Evolutionary conservation across 257 asterid genomes (phyloP).

Genomic region (Plantago major): DNA sequence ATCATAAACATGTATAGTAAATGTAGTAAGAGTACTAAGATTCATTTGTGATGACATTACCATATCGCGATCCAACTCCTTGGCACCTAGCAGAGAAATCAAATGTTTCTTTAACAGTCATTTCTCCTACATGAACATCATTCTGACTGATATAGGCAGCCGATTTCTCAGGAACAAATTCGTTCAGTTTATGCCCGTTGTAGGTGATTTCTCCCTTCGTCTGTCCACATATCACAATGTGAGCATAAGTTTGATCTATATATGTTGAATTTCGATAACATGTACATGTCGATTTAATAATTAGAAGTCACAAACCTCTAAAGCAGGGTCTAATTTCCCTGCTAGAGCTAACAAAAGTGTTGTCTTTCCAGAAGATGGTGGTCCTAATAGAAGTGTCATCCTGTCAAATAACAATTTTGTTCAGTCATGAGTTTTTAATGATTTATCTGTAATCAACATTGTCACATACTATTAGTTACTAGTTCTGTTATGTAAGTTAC

Average conservation of each 20-base stretch:
- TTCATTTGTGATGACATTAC: conserved; percentile 25
- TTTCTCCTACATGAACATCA: conserved; percentile 87
- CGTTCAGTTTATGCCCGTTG: conserved; percentile 65
- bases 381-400: conserved; percentile 69
- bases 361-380: conserved; percentile 73
- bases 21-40: neutral
- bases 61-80: conserved; percentile 85
- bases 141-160: conserved; percentile 94
- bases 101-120: conserved; percentile 91
- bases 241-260: neutral
- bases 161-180: conserved; percentile 79
- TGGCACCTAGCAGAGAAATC: conserved; percentile 95
- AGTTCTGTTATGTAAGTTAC: conserved; percentile 17
- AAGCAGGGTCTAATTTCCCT: conserved; percentile 51
- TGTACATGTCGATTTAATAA: neutral
- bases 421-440: neutral
- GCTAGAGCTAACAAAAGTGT: conserved; percentile 63
- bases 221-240: conserved; percentile 33
- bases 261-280: neutral
- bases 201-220: conserved; percentile 65
- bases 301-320: conserved; percentile 39
- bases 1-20: neutral
- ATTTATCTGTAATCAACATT: no score
- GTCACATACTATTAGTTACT: no score
- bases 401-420: conserved; percentile 24